phyloP scores from a whole-genome alignment of 2,329 filamentous ascomycete genomes.

The Aspergillus sp. region DNA sequence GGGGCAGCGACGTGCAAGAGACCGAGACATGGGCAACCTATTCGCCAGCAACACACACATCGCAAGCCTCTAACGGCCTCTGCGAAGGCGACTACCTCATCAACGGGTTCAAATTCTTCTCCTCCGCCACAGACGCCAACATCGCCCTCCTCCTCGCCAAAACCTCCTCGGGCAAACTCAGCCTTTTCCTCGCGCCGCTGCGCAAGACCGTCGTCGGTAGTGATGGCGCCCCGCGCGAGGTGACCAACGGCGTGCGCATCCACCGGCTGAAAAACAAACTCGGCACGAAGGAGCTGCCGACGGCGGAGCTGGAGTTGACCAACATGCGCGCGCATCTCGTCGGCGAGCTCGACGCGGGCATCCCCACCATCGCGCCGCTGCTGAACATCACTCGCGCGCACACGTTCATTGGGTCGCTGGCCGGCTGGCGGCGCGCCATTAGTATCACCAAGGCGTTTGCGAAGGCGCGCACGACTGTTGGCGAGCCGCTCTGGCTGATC shows the following conservation, averaged over 20 bases:
- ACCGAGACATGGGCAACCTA: constrained; percentile 61
- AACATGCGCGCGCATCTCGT: constrained; percentile 65
- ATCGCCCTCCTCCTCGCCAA: constrained; percentile 65
- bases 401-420: constrained; percentile 38
- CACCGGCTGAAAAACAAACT: constrained; percentile 70
- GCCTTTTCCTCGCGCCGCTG: constrained; percentile 65
- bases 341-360: constrained; percentile 63
- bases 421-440: constrained; percentile 38
- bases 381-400: constrained; percentile 61
- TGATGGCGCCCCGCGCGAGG: constrained; percentile 28
- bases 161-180: constrained; percentile 54
- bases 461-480: constrained; percentile 35
- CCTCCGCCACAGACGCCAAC: constrained; percentile 62
- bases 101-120: constrained; percentile 71
- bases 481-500: constrained; percentile 37
- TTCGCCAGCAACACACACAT: constrained; percentile 14
- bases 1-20: constrained; percentile 66
- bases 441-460: constrained; percentile 43
- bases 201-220: constrained; percentile 2
- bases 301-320: constrained; percentile 66
- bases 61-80: neutral
- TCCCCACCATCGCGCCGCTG: constrained; percentile 66
- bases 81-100: constrained; percentile 42
- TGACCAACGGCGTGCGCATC: constrained; percentile 63
- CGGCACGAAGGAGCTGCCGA: constrained; percentile 67